These are phyloP conservation scores for Pythium utonaiense DNA, from an alignment of 352 stramenopile species.

Conservation along the genomic window DNA sequence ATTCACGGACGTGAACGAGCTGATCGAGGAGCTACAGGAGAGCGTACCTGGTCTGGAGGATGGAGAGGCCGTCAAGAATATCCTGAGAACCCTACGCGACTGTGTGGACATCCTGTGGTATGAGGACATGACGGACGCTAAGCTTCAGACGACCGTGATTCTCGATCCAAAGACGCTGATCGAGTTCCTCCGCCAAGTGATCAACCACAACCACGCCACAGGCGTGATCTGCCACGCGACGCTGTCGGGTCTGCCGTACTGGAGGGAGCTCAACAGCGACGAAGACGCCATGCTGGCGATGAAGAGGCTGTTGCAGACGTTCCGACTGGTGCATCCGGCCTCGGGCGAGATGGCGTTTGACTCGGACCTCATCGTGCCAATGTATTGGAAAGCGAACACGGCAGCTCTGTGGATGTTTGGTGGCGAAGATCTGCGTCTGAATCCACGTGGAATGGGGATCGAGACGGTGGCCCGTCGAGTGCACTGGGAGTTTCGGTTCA, in stretches of 20 bases:
- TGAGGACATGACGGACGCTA: neutral
- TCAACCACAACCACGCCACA: constrained; percentile 3
- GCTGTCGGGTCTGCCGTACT: constrained; percentile 1
- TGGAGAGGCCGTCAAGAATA: neutral
- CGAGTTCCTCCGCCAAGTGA: constrained; percentile 9
- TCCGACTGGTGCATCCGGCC: constrained; percentile 11
- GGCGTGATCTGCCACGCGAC: neutral
- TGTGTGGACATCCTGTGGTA: constrained; percentile 18
- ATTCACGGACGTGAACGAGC: neutral
- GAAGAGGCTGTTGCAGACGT: constrained; percentile 20
- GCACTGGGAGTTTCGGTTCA: neutral
- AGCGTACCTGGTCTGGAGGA: neutral
- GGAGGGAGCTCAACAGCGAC: constrained; percentile 3
- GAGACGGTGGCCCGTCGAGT: neutral
- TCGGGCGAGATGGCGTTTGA: constrained; percentile 9
- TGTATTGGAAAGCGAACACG: neutral
- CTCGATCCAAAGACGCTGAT: constrained; percentile 8
- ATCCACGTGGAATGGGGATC: neutral
- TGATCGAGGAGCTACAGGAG: neutral
- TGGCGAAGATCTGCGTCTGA: neutral
- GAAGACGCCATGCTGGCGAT: constrained; percentile 9
- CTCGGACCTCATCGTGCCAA: constrained; percentile 12
- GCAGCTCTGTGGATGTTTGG: neutral
- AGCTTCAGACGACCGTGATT: neutral
- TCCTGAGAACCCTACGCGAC: constrained; percentile 9